Conservation (phyloP, 176 grass and related monocot species). For the Triticum timopheevii region DNA sequence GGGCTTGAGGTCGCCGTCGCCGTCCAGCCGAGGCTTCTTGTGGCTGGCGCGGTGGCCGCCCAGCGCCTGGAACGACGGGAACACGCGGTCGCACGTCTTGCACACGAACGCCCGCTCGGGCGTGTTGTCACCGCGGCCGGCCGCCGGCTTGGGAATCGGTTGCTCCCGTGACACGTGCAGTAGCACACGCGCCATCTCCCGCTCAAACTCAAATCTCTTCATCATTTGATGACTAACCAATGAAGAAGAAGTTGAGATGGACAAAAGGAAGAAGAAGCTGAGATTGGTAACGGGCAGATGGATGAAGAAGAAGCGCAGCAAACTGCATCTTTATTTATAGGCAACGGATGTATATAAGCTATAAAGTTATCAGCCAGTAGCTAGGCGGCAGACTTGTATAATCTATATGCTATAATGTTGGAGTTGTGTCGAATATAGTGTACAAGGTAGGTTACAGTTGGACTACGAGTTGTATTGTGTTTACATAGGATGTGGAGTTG, state of each 20-base stretch:
- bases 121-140: background rate
- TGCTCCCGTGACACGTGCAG: constrained; percentile 53
- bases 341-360: background rate
- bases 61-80: constrained; percentile 53
- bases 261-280: constrained; percentile 15
- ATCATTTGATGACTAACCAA: constrained; percentile 10
- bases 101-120: constrained; percentile 59
- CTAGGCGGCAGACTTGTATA: background rate
- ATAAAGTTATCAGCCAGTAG: constrained; percentile 33
- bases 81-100: constrained; percentile 84
- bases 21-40: constrained; percentile 36
- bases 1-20: constrained; percentile 40
- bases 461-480: too few relatives aligned
- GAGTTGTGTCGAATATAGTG: too few relatives aligned
- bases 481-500: too few relatives aligned
- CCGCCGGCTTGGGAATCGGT: background rate
- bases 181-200: constrained; percentile 53
- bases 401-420: too few relatives aligned
- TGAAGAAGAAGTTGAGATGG: background rate
- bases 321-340: constrained; percentile 39
- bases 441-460: too few relatives aligned
- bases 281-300: background rate
- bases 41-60: constrained; percentile 60
- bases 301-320: background rate
- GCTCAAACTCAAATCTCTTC: constrained; percentile 42